These are phyloP conservation scores for Xerocomus brunneocitrinus DNA, from an alignment of 768 basidiomycete species.

Conservation along the genomic window DNA sequence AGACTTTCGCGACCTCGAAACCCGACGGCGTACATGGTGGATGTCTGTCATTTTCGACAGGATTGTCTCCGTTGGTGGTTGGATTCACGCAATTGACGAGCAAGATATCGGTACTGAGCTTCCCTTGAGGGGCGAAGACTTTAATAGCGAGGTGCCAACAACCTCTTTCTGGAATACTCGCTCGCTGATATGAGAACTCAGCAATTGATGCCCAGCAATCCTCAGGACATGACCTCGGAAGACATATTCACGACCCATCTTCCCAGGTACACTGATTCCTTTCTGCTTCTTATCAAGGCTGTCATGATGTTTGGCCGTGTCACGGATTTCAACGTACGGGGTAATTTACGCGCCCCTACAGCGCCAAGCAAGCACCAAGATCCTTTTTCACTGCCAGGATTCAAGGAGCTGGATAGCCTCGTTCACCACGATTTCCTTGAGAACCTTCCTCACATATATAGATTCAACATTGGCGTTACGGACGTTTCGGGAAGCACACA, in stretches of 20 bases:
- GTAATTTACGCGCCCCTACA: slow-evolving; percentile 61
- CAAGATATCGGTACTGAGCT: slow-evolving; percentile 81
- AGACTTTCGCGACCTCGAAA: slow-evolving; percentile 71
- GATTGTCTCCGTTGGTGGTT: slow-evolving; percentile 75
- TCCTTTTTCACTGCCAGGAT: slow-evolving; percentile 63
- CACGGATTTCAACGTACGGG: slow-evolving; percentile 80
- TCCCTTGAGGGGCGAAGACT: slow-evolving; percentile 70
- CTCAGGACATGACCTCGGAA: slow-evolving; percentile 62
- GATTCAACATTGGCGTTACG: slow-evolving; percentile 57
- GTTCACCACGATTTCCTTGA: slow-evolving; percentile 64
- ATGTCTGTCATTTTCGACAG: slow-evolving; percentile 87
- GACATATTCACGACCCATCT: slow-evolving; percentile 69
- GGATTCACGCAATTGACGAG: slow-evolving; percentile 83
- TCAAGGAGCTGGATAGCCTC: slow-evolving; percentile 65
- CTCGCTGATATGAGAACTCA: slow-evolving; percentile 27
- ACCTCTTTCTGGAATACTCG: neutral
- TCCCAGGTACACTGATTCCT: slow-evolving; percentile 76
- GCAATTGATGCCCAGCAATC: slow-evolving; percentile 63
- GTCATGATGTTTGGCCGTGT: slow-evolving; percentile 83
- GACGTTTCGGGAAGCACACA: slow-evolving; percentile 52
- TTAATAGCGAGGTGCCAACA: slow-evolving; percentile 61
- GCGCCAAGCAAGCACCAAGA: slow-evolving; percentile 69
- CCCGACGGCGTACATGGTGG: slow-evolving; percentile 83
- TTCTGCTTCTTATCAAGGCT: slow-evolving; percentile 75
- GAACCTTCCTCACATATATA: slow-evolving; percentile 64